A percentile compares a stretch with the other conserved stretches of the same genome.
These are phyloP conservation scores for Knufia fluminis DNA, from an alignment of 2,329 filamentous ascomycete species.

Conservation along the genomic window DNA sequence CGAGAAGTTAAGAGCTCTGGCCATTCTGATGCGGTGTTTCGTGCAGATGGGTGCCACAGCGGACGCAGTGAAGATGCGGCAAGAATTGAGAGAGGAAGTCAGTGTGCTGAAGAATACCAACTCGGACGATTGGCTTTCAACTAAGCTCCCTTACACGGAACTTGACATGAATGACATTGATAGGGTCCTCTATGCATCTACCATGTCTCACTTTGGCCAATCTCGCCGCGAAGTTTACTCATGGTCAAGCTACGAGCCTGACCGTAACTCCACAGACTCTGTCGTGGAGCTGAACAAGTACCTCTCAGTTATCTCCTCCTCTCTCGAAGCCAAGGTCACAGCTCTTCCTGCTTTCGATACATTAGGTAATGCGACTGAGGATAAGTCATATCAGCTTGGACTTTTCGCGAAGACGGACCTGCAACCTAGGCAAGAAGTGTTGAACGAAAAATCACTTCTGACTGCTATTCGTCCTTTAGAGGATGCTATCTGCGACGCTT, in stretches of 20 bases:
- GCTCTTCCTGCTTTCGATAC: constrained; percentile 60
- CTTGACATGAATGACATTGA: background rate
- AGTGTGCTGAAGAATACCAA: background rate
- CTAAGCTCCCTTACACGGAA: background rate
- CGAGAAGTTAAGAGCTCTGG: constrained; percentile 2
- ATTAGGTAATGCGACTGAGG: constrained; percentile 29
- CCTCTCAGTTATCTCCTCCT: constrained; percentile 57
- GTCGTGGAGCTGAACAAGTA: constrained; percentile 63
- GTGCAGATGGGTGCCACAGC: constrained; percentile 24
- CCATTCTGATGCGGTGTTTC: constrained; percentile 6
- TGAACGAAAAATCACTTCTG: constrained; percentile 75
- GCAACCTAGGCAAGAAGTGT: constrained; percentile 61
- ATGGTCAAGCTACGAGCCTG: constrained; percentile 54
- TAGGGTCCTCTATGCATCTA: background rate
- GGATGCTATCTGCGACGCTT: constrained; percentile 82
- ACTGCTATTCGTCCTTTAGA: constrained; percentile 84
- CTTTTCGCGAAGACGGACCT: constrained; percentile 83
- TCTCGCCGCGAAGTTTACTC: constrained; percentile 50
- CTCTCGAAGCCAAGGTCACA: constrained; percentile 68
- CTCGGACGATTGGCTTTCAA: background rate
- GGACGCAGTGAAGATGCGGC: constrained; percentile 14
- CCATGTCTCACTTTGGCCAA: constrained; percentile 24
- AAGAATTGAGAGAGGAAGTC: constrained; percentile 23
- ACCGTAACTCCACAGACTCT: constrained; percentile 45
- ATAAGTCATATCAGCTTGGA: constrained; percentile 56